phyloP scores from a whole-genome alignment of 2,329 filamentous ascomycete genomes.

The Pestalotiopsis sp. region DNA sequence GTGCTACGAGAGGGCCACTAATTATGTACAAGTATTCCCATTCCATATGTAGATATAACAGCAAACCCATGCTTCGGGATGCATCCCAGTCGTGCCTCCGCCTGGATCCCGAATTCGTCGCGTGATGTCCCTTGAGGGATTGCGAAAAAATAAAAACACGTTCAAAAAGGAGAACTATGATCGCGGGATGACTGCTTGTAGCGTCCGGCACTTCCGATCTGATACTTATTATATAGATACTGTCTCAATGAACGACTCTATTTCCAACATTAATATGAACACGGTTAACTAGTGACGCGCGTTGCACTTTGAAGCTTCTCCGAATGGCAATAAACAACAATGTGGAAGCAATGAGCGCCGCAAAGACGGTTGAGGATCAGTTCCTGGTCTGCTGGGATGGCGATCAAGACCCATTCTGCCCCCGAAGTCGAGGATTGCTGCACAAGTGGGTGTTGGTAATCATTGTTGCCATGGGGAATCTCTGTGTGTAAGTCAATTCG shows the following conservation, averaged over 20 bases:
- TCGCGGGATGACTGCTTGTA: not conserved
- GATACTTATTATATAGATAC: no score
- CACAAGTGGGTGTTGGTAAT: constrained; percentile 79
- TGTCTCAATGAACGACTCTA: no score
- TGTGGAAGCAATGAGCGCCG: not conserved
- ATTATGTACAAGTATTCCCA: no score
- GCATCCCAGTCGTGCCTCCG: not conserved
- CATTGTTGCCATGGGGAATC: constrained; percentile 71
- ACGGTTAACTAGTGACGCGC: no score
- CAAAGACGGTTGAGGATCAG: not conserved
- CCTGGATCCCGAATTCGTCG: not conserved
- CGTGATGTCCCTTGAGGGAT: not conserved
- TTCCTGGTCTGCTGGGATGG: constrained; percentile 65
- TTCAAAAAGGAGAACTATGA: not conserved
- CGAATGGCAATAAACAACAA: not conserved
- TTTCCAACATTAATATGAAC: no score
- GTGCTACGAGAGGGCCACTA: no score
- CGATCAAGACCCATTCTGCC: constrained; percentile 73
- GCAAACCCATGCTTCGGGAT: no score
- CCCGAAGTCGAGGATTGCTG: constrained; percentile 67
- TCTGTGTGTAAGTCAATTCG: constrained; percentile 77
- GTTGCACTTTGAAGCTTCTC: no score
- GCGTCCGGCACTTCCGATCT: no score
- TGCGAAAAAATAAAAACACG: no score
- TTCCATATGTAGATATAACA: no score